Evolutionary conservation across 257 asterid genomes (phyloP).

Genomic region (Gentiana macrophylla): DNA sequence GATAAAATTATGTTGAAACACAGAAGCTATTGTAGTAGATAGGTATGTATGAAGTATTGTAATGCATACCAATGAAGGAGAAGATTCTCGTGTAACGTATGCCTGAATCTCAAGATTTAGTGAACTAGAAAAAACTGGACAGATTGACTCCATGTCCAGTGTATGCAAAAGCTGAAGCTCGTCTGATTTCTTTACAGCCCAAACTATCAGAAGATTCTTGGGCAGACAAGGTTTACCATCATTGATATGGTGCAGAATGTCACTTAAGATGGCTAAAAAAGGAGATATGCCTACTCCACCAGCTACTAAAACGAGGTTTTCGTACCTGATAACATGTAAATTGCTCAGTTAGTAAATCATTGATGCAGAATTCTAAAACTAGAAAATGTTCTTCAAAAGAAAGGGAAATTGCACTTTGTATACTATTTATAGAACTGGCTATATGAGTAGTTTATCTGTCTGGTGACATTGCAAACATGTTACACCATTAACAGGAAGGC

Average conservation of each 20-base stretch:
- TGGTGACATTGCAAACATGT: too few species aligned
- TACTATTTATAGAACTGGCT: too few species aligned
- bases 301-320: slow-evolving; percentile 73
- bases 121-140: slow-evolving; percentile 38
- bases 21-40: background rate
- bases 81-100: slow-evolving; percentile 69
- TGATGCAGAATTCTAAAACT: background rate
- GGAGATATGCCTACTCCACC: slow-evolving; percentile 95
- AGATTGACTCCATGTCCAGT: slow-evolving; percentile 45
- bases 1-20: background rate
- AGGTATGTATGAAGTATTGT: too few species aligned
- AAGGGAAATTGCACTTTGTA: too few species aligned
- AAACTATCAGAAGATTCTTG: slow-evolving; percentile 47
- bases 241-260: slow-evolving; percentile 52
- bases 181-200: slow-evolving; percentile 65
- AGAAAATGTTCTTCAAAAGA: too few species aligned
- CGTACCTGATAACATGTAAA: slow-evolving; percentile 40
- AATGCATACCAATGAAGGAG: slow-evolving; percentile 57
- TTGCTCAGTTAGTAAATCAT: background rate
- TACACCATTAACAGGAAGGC: too few species aligned
- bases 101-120: slow-evolving; percentile 65
- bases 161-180: slow-evolving; percentile 83
- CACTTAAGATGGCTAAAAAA: slow-evolving; percentile 72
- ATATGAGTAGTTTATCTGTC: too few species aligned
- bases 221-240: slow-evolving; percentile 51